Base-by-base conservation (phyloP, 1,284 basidiomycete species). In the Fomitopsis palustris region DNA sequence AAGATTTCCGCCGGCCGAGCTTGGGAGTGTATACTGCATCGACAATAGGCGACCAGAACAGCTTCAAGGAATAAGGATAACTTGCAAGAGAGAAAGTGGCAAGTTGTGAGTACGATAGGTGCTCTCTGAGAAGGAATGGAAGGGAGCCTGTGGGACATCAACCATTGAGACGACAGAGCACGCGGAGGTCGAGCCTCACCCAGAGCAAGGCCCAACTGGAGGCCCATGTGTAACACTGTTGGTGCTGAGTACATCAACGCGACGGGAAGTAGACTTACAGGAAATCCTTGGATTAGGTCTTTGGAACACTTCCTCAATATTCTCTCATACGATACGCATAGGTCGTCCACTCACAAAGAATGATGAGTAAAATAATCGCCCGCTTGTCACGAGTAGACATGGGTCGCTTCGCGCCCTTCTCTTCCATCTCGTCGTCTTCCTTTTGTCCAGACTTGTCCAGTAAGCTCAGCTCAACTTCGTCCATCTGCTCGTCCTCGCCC, bases 41-140 rank as follows among this genome's bases (percentile, higher is more conserved):
- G 60, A 99, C 95, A 64, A 99, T 92, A 45, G 97, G 97, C 25
- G 95, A 96, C 96, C 97, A 99, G 63, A 99, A 76, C 57, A 99
- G 78, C 77, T 99, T 99, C 69, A 99, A 85, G 37, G 93, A 96
- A 78, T 99, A 99, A 9, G 97, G 97, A 79, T 98, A 99, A 62
- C 90, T 92, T 59, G 93, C 90, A 47, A 99, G 83, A 54, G 95
- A 93, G 76, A 99, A 98, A 29, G 96, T 86, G 60, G 92, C 97
- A 57, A 99, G 86, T 75, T 98, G 95, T 33, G 95, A 96, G 78
- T 99, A 99, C 45, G 94, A 96, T 61, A 99, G 75, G 73, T 96
- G 91, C 67, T 97, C 89, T 75, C 93, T 91, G 60, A 99, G 85
- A 73, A 99, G 85, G 82, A 98, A 98, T 29, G 97, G 96, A 35